Evolutionary conservation across 73 alveolate species (phyloP), one percentile per base, ranked within the genome.

Genomic region (Paramecium octaurelia): DNA sequence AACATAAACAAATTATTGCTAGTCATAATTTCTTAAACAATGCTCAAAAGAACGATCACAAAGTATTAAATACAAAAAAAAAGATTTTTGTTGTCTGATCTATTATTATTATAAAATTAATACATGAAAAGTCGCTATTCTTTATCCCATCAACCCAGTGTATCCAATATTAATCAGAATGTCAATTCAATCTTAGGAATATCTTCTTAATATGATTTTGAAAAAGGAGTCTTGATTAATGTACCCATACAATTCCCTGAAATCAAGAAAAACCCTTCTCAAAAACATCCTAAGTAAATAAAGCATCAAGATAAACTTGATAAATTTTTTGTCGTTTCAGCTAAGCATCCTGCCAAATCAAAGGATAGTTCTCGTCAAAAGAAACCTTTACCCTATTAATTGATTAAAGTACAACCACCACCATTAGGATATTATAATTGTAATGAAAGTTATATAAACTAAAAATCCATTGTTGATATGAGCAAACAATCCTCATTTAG

Each of bases 71-170:
- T 31, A 75, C 88, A 36, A 75, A 75, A 75, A 75, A 75, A 31
- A 75, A 75, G 60, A 36, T 75, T 21, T 75, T 75, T 75, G 88
- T 75, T 34, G 60, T 75, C 11, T 75, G 88, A 75, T 36, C 60
- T 31, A 31, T 31, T 75, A 68, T 64, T 64, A 64, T 50, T 12
- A 50, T 50, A 38, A 38, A 16, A 50, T 50, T 50, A 50, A 46
- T 46, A 46, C 20, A 46, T 14, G 60, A 48, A 48, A 48, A 48
- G 27, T 40, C 48, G 48, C 48, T 40, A 40, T 40, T 40, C 48
- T 8, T 40, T 40, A 40, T 40, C 48, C 12, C 48, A 40, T 40
- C 10, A 40, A 40, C 48, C 48, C 10, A 40, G 48, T 40, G 5
- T 40, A 40, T 40, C 48, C 48, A 40, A 40, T 40, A 40, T 40